phyloP scores from a whole-genome alignment of 768 basidiomycete species.

The Lactarius trivialis region DNA sequence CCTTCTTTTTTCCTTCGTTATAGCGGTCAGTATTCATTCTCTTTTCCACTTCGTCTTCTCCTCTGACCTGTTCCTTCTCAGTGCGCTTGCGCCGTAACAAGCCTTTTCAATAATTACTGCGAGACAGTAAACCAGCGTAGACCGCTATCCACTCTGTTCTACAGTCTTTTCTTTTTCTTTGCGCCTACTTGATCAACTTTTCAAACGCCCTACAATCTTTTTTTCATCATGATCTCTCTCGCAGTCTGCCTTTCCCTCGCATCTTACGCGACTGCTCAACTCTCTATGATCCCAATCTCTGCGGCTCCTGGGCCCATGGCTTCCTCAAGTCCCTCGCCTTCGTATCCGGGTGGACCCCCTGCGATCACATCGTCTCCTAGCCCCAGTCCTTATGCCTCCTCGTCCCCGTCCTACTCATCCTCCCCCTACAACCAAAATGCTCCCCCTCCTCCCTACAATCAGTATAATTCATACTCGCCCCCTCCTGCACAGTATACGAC shows the following conservation, averaged over 20 bases:
- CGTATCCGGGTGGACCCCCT: conserved; percentile 32
- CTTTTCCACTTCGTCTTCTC: background rate
- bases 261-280: conserved; percentile 51
- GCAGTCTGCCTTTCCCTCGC: conserved; percentile 53
- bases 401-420: conserved; percentile 26
- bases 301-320: conserved; percentile 30
- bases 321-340: conserved; percentile 25
- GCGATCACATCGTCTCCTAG: background rate
- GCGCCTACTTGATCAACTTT: conserved; percentile 32
- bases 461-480: conserved; percentile 16
- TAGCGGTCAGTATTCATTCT: conserved; percentile 36
- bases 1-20: conserved; percentile 28
- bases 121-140: conserved; percentile 70
- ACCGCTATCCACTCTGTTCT: conserved; percentile 53
- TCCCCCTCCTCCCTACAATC: conserved; percentile 15
- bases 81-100: conserved; percentile 41
- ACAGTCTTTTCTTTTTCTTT: conserved; percentile 28
- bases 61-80: conserved; percentile 17
- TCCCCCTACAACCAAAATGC: conserved; percentile 24
- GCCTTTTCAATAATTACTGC: conserved; percentile 42
- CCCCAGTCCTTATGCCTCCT: conserved; percentile 7
- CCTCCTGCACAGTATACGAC: conserved; percentile 29
- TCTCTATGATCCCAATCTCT: conserved; percentile 31
- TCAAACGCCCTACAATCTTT: conserved; percentile 31
- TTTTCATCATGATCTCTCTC: conserved; percentile 54